Base-by-base conservation (phyloP, 768 basidiomycete species). In the Mycena haematopus region DNA sequence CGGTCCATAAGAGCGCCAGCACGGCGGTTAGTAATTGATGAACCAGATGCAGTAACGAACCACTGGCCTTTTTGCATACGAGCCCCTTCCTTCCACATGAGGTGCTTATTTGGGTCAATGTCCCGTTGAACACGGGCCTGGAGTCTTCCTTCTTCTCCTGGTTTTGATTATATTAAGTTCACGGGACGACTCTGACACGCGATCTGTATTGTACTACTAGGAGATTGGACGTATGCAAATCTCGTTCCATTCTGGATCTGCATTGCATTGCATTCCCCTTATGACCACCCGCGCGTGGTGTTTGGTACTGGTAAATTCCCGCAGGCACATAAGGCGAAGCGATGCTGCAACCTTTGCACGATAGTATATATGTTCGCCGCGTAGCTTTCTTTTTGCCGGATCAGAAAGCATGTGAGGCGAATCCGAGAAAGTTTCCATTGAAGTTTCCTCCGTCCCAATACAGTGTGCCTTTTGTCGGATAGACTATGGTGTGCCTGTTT, bases 181-280 rank as follows among this genome's bases (percentile, higher is more conserved):
- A 22, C 44, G 22, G 44, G 44, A 45, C 44, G 7, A 42, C 40
- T n/a, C 36, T 15, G 40, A 42, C 40, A 42, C 40, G 40, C 40
- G 40, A 42, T 31, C 29, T 31, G 29, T 31, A 31, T 42, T 2
- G 40, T 13, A 36, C 13, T 33, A n/a, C n/a, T 33, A 33, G 31
- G 31, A 6, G 31, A 6, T 6, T 33, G 15, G 4, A 14, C 11
- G 44, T 24, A 45, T 45, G 44, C 13, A 45, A 45, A 21, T 45
- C 44, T 45, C 44, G 21, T 45, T 45, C 44, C 44, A 45, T 45
- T 45, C 44, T 17, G 44, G 44, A 45, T 45, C 44, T 45, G 44
- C 44, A 45, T 45, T 45, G 44, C 36, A 36, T 36, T 36, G 8
- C 36, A 15, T 36, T 36, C 22, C 1, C 44, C 44, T 8, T 42